Evolutionary conservation across 2,329 filamentous ascomycete species (phyloP).

Genomic region (Arthrobotrys sinensis): DNA sequence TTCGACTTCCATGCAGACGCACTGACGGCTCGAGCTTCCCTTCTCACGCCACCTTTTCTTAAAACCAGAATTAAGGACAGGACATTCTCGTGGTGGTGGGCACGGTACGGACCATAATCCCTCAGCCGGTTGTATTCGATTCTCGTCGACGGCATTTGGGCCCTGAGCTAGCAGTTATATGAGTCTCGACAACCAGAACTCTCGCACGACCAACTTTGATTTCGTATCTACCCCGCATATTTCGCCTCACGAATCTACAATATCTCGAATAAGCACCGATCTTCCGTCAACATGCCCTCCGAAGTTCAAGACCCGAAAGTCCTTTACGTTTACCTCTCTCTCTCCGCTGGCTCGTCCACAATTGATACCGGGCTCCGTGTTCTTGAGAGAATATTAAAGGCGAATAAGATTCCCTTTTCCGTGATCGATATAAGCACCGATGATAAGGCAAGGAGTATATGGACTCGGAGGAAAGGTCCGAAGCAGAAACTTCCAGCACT

Average conservation of each 20-base stretch:
- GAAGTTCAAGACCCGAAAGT: slow-evolving; percentile 73
- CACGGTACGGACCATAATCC: slow-evolving; percentile 21
- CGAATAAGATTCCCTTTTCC: slow-evolving; percentile 93
- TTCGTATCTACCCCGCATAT: slow-evolving; percentile 22
- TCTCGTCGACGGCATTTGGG: slow-evolving; percentile 1
- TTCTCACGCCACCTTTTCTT: slow-evolving; percentile 41
- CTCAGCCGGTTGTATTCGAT: slow-evolving; percentile 1
- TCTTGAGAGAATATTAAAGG: slow-evolving; percentile 94
- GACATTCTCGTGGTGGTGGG: slow-evolving; percentile 9
- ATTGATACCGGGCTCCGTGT: slow-evolving; percentile 96
- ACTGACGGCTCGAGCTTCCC: slow-evolving; percentile 33
- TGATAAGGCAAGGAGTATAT: slow-evolving; percentile 88
- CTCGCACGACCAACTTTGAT: slow-evolving; percentile 29
- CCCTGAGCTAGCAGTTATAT: not conserved
- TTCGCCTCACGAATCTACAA: not conserved
- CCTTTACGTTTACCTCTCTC: slow-evolving; percentile 95
- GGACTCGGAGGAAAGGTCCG: slow-evolving; percentile 82
- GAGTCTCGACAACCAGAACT: not conserved
- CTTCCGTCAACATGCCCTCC: slow-evolving; percentile 30
- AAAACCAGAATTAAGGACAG: not conserved
- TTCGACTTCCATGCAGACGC: slow-evolving; percentile 35
- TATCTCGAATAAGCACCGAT: not conserved
- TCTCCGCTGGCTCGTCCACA: slow-evolving; percentile 94
- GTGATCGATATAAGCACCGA: slow-evolving; percentile 92
- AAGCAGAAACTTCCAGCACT: slow-evolving; percentile 91